Evolutionary conservation across 371 early-diverging fungal genomes (phyloP), one percentile per base, ranked within the genome.

Genomic region (Mortierella sp.): DNA sequence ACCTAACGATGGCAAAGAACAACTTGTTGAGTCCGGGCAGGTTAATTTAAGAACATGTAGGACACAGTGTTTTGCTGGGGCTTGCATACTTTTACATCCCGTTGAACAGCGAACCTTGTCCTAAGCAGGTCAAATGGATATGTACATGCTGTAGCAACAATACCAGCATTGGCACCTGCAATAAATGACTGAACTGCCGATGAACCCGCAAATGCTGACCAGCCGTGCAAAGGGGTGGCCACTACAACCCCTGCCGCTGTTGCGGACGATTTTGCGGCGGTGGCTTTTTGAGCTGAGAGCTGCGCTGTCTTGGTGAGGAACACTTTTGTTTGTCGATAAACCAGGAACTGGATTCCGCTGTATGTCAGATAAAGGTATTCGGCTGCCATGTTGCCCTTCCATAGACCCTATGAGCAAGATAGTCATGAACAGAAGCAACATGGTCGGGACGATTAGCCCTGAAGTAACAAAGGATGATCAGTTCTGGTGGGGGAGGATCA

Each of bases 81-180:
- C 19, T 25, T 4, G 19, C 50, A 22, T 80, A 84, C 86, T 80
- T 84, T 85, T 21, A 67, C 63, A 25, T 80, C 67, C 24, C 88
- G 89, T 68, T 95, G 95, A n/a, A 86, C 85, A 6, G 96, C 94
- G 80, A 97, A 97, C 29, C 96, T 83, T 1, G 98, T 98, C 53
- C 98, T 86, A 37, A 98, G 79, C 21, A 97, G 82, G 82, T 98
- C 98, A 55, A 98, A 90, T 13, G 98, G 97, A 81, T 96, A 98
- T 10, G 98, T 95, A 0, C 77, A 65, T 0, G 89, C 63, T 12
- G 98, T 97, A 5, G 96, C 96, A 7, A 85, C 45, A 24, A 82
- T 79, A 10, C 95, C 97, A 0, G 95, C 91, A 29, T 88, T 48
- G 28, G 93, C 94, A 8, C 94, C 92, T 44, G 84, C 74, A 5